Conservation (phyloP, 108 stramenopile species). For the Cylindrotheca fusiformis region DNA sequence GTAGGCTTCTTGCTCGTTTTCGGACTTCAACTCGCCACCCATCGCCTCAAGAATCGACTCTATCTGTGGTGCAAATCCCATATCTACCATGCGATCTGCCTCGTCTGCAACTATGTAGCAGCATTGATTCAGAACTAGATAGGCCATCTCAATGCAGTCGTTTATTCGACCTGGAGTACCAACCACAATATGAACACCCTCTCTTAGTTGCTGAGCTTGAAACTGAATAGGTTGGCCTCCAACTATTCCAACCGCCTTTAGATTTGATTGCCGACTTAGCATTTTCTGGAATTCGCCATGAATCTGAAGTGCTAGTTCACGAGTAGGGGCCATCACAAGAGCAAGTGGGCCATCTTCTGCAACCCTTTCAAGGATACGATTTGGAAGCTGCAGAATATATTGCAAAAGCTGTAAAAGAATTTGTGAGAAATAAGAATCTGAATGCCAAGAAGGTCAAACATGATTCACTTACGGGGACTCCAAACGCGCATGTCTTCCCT, state of each 20-base stretch:
- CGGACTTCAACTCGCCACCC: constrained; percentile 84
- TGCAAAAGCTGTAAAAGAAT: constrained; percentile 84
- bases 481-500: constrained; percentile 70
- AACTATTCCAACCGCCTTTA: constrained; percentile 63
- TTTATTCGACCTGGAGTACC: constrained; percentile 98
- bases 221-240: constrained; percentile 91
- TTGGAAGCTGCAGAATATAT: constrained; percentile 76
- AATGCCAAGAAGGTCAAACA: constrained; percentile 25
- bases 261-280: constrained; percentile 32
- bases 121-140: constrained; percentile 96
- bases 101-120: constrained; percentile 96
- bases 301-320: constrained; percentile 96
- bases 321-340: constrained; percentile 93
- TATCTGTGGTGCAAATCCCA: constrained; percentile 96
- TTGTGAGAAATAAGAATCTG: constrained; percentile 63
- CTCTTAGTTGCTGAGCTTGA: constrained; percentile 84
- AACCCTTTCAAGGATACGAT: constrained; percentile 38
- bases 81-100: constrained; percentile 67
- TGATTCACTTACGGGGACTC: constrained; percentile 81
- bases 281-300: constrained; percentile 87
- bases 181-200: constrained; percentile 94
- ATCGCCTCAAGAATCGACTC: constrained; percentile 89
- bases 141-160: constrained; percentile 92
- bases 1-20: constrained; percentile 80
- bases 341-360: constrained; percentile 93